Base-by-base conservation (phyloP, 2,329 filamentous ascomycete species). In the Penicillium sp. region DNA sequence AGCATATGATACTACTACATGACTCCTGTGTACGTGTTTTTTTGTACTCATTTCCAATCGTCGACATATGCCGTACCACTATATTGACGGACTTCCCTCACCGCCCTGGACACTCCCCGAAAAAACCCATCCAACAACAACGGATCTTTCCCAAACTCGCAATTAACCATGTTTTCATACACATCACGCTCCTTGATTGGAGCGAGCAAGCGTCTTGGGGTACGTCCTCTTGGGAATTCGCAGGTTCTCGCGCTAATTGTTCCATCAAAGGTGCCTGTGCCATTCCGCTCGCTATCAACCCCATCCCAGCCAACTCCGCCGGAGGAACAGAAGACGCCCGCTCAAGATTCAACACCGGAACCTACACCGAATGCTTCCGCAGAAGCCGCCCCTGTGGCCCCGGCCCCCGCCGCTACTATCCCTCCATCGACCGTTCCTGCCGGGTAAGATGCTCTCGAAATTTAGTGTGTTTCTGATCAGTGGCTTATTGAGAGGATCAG, bases 111-210 rank as follows among this genome's bases (percentile, higher is more conserved):
- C 39, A 14, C 25, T 49, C 44, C 41, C 43, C 43, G 38, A 58
- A 58, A 62, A 61, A 62, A 61, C 53, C 54, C 57, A 52, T 44
- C 39, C 52, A 52, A 42, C 41, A 49, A 45, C 41, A 52, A 46
- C 49, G 48, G 27, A 44, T 28, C 33, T 41, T 27, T 35, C 33
- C 11, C 28, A 40, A 50, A 30, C 34, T 35, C 19, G 35, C 54
- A 13, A 56, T 47, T 50, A 33, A 55, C 51, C 39, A 65, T 65
- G 63, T 63, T 64, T 30, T 49, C 58, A 37, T 55, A 49, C 46
- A 48, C 54, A 46, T 47, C 55, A 19, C 63, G 60, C 45, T 59
- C 58, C 42, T 45, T 58, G 14, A 29, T 60, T 14, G 56, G 61
- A 41, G 56, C 50, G 28, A 48, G 53, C 36, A 62, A 53, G 45